Evolutionary conservation across 164 flowering plant species (phyloP).

Genomic region (Magnolia changhungtana): DNA sequence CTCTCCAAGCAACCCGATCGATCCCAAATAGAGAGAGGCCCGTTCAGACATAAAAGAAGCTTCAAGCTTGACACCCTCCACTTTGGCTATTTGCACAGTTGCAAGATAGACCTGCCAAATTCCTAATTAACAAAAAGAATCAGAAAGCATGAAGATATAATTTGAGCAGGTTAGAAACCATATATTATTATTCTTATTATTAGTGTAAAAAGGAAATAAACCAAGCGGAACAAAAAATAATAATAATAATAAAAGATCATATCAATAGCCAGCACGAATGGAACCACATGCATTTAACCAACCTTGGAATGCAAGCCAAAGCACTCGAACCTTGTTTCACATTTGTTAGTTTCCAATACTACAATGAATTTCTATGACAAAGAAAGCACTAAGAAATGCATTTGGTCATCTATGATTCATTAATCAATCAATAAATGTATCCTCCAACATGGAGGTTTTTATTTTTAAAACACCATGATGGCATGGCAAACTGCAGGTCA

Average conservation of each 20-base stretch:
- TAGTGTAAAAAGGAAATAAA: background rate
- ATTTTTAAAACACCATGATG: too few relatives aligned
- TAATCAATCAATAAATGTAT: too few relatives aligned
- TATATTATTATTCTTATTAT: too few relatives aligned
- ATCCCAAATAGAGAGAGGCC: slow-evolving; percentile 49
- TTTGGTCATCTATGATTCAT: too few relatives aligned
- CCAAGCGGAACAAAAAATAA: background rate
- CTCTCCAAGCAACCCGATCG: slow-evolving; percentile 68
- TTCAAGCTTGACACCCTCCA: slow-evolving; percentile 50
- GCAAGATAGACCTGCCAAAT: background rate
- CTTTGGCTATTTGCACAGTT: slow-evolving; percentile 30
- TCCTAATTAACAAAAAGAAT: background rate
- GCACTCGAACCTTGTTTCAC: too few relatives aligned
- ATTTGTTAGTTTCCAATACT: too few relatives aligned
- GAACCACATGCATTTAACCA: background rate
- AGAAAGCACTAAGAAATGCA: too few relatives aligned
- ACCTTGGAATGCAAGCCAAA: background rate
- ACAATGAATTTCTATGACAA: too few relatives aligned
- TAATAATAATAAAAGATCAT: background rate
- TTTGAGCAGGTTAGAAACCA: too few relatives aligned
- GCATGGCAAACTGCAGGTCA: too few relatives aligned
- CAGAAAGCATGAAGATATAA: background rate
- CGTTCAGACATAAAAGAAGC: slow-evolving; percentile 74
- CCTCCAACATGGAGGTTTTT: too few relatives aligned
- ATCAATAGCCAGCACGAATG: background rate